Evolutionary conservation across 129 eudicot genomes (phyloP).

Genomic region (Lactuca sativa): DNA sequence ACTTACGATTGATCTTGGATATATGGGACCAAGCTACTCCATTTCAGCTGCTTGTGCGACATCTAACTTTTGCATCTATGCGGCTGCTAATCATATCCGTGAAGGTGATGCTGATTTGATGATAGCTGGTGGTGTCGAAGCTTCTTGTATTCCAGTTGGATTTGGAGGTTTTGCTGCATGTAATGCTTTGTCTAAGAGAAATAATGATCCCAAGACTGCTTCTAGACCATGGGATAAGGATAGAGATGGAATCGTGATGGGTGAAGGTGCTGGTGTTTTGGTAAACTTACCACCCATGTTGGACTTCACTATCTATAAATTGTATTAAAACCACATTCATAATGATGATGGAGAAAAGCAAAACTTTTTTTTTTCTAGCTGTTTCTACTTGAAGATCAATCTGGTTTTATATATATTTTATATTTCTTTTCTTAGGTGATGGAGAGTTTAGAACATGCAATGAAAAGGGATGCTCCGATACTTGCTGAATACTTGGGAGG

Average conservation of each 20-base stretch:
- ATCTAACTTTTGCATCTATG: conserved; percentile 32
- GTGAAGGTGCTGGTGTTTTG: conserved; percentile 53
- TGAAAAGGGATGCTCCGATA: conserved; percentile 84
- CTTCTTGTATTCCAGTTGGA: conserved; percentile 14
- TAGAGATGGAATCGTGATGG: conserved; percentile 46
- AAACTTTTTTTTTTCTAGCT: no score
- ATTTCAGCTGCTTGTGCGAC: conserved; percentile 49
- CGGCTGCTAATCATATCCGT: conserved; percentile 28
- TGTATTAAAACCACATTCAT: neutral
- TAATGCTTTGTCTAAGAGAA: conserved; percentile 36
- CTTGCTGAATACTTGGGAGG: conserved; percentile 88
- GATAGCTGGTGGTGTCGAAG: conserved; percentile 42
- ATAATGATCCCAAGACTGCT: conserved; percentile 37
- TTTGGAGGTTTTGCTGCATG: conserved; percentile 39
- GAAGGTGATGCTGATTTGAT: conserved; percentile 34
- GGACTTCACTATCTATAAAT: neutral
- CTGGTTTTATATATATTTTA: no score
- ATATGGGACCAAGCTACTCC: conserved; percentile 44
- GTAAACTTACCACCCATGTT: conserved; percentile 4
- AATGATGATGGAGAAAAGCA: neutral
- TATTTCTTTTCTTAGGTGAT: conserved; percentile 45
- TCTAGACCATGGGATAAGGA: conserved; percentile 51
- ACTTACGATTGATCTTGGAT: conserved; percentile 63
- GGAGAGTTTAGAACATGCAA: conserved; percentile 93
- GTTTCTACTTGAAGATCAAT: no score